phyloP scores from a whole-genome alignment of 1,284 basidiomycete species.

The Ganoderma lucidum region DNA sequence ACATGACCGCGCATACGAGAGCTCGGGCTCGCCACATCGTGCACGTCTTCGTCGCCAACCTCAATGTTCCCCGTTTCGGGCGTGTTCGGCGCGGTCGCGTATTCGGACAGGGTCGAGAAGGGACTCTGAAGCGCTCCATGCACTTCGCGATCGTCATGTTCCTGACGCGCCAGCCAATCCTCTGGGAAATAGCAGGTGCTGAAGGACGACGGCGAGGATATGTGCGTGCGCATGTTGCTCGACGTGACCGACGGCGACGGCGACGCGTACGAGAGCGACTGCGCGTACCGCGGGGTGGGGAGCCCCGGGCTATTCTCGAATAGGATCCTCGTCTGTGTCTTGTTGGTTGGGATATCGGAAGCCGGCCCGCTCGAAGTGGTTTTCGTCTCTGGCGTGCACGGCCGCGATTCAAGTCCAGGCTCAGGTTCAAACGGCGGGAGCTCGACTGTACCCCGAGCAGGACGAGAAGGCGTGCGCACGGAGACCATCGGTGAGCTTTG shows the following conservation, averaged over 20 bases:
- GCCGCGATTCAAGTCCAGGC: background rate
- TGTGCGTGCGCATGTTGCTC: constrained; percentile 23
- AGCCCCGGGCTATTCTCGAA: constrained; percentile 11
- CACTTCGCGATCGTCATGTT: background rate
- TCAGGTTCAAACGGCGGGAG: too few relatives aligned
- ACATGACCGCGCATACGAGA: background rate
- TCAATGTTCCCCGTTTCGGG: background rate
- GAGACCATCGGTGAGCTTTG: background rate
- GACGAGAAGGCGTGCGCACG: background rate
- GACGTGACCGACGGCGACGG: constrained; percentile 17
- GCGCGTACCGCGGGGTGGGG: constrained; percentile 16
- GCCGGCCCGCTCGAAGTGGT: background rate
- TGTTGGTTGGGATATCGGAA: constrained; percentile 21
- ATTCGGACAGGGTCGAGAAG: constrained; percentile 21
- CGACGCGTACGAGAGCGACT: constrained; percentile 26
- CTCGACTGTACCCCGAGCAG: background rate
- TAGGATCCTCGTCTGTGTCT: constrained; percentile 16
- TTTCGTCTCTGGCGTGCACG: background rate
- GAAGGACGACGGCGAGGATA: constrained; percentile 25
- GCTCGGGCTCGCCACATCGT: background rate
- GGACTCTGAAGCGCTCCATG: constrained; percentile 7
- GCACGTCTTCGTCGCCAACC: background rate
- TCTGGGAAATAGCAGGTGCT: constrained; percentile 24
- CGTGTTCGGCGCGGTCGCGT: constrained; percentile 24
- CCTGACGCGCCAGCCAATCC: constrained; percentile 19